Evolutionary conservation across 2,329 filamentous ascomycete species (phyloP).

Genomic region (Hirsutella minnesotensis): DNA sequence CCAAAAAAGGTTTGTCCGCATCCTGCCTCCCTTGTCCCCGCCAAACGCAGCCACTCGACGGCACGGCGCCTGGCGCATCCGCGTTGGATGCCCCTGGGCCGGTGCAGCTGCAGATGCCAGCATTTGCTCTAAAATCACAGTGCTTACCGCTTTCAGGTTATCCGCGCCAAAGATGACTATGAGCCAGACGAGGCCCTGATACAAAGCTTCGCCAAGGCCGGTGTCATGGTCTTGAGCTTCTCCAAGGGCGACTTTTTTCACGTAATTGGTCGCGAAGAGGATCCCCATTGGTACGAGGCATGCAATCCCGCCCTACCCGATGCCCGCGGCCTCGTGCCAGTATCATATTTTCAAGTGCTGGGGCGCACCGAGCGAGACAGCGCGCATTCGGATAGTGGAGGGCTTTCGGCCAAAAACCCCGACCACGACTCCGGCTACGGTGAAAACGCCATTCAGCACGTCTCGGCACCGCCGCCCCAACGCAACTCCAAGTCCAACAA

Average conservation of each 20-base stretch:
- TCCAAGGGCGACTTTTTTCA: constrained; percentile 95
- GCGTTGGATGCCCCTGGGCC: not conserved
- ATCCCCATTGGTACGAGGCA: constrained; percentile 94
- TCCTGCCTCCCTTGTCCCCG: constrained; percentile 1
- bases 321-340: constrained; percentile 83
- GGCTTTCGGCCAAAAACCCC: constrained; percentile 42
- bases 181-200: constrained; percentile 64
- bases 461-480: constrained; percentile 15
- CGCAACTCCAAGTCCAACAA: constrained; percentile 38
- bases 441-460: constrained; percentile 19
- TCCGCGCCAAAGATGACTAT: constrained; percentile 93
- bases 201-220: constrained; percentile 73
- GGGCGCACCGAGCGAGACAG: constrained; percentile 90
- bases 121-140: too few species aligned
- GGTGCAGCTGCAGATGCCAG: not conserved
- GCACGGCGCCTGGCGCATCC: too few species aligned
- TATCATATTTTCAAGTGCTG: constrained; percentile 84
- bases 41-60: not conserved
- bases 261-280: constrained; percentile 91
- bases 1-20: constrained; percentile 69
- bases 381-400: constrained; percentile 50
- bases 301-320: constrained; percentile 86
- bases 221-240: constrained; percentile 76
- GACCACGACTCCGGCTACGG: constrained; percentile 85
- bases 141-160: constrained; percentile 53